Conservation (phyloP, 108 stramenopile species). For the Skeletonema potamos region DNA sequence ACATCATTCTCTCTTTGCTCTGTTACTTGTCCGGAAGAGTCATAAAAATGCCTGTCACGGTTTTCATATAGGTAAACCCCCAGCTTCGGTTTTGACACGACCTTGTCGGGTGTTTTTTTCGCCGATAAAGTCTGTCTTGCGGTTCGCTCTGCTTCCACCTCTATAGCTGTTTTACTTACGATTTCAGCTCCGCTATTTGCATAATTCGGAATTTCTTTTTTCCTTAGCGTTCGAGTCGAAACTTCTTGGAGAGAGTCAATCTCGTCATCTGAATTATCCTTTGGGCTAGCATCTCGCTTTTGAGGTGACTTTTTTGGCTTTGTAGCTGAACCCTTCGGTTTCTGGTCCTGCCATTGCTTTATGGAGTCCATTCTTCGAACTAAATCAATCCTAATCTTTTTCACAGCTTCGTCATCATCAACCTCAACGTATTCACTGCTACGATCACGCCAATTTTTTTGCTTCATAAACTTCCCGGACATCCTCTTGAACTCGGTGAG, state of each 20-base stretch:
- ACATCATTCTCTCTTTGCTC: not conserved
- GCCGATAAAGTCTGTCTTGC: not conserved
- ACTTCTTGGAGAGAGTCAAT: not conserved
- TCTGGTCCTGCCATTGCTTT: not conserved
- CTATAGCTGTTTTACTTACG: not conserved
- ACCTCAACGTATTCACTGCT: not conserved
- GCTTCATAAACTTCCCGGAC: not conserved
- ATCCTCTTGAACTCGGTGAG: not conserved
- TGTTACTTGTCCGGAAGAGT: not conserved
- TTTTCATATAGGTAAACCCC: not conserved
- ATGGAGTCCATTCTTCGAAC: not conserved
- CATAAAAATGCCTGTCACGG: not conserved
- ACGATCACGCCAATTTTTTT: not conserved
- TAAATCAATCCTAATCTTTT: not conserved
- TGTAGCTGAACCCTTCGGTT: not conserved
- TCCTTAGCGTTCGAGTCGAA: not conserved
- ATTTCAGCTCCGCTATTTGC: not conserved
- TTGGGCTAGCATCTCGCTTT: not conserved
- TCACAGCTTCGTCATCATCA: not conserved
- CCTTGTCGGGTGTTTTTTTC: not conserved
- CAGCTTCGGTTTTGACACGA: not conserved
- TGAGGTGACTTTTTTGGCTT: not conserved
- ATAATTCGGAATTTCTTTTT: not conserved
- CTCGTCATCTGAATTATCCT: not conserved
- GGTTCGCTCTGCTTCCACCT: not conserved